Conservation (phyloP, 805 yeast species). For the Metschnikowia gruessii region DNA sequence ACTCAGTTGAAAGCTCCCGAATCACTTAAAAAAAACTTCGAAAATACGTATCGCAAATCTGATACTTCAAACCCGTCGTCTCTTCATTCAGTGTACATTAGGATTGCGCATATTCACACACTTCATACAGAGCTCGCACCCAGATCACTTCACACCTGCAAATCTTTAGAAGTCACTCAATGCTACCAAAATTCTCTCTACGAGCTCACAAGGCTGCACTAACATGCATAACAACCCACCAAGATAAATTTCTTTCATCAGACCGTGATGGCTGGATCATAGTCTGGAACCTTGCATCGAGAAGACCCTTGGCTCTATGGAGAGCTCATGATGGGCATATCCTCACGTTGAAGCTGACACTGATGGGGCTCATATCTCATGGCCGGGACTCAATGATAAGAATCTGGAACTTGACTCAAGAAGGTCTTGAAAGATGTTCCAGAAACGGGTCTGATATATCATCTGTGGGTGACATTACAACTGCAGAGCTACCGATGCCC, state of each 20-base stretch:
- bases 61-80: too few species aligned
- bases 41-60: too few species aligned
- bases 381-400: conserved; percentile 59
- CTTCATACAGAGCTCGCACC: not conserved
- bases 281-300: conserved; percentile 60
- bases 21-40: too few species aligned
- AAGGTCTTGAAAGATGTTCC: conserved; percentile 4
- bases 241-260: conserved; percentile 40
- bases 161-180: not conserved
- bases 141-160: not conserved
- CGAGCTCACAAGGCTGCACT: conserved; percentile 19
- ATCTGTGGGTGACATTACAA: not conserved
- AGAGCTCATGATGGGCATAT: conserved; percentile 54
- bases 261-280: conserved; percentile 63
- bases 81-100: too few species aligned
- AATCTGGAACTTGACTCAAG: conserved; percentile 39
- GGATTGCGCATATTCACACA: not conserved
- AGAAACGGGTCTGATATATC: conserved; percentile 4
- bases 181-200: conserved; percentile 14
- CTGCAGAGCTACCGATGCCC: conserved; percentile 13
- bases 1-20: too few species aligned
- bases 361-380: conserved; percentile 50
- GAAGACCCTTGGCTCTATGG: conserved; percentile 59
- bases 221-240: conserved; percentile 12
- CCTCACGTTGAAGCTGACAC: conserved; percentile 41